Evolutionary conservation across 345 rosid genomes (phyloP), one percentile per base, ranked within the genome.

Genomic region (Bruguiera parviflora): DNA sequence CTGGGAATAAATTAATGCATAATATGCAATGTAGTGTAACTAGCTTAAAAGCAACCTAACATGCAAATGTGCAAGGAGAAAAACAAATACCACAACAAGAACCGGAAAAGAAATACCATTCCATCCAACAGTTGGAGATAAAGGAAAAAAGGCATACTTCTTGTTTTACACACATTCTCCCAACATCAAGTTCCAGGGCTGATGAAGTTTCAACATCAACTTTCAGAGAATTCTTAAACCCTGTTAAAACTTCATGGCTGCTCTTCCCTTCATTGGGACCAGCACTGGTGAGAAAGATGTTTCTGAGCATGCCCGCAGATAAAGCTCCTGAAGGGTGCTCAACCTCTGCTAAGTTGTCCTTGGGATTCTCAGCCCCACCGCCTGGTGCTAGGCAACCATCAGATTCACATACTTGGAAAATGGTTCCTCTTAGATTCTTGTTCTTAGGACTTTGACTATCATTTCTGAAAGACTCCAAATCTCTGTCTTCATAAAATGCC

Each of bases 401-500:
- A 66, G 77, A 71, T 28, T 58, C 65, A 69, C 79, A 72, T 75
- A 78, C 83, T 65, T 65, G 75, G 58, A 77, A 72, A 21, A 66
- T 78, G 52, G 75, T 57, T 57, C 78, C 86, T 73, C 73, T 78
- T 61, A 70, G 55, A 71, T 74, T 81, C 73, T 84, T 84, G 75
- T 28, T 83, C 88, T 81, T 89, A 35, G 60, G 71, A 72, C 71
- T 77, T 79, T 82, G 88, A 73, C 59, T 61, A 67, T 83, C 81
- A 74, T 77, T 70, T 72, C 74, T 71, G 71, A 75, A 71, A 75
- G 81, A 73, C 84, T 80, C 84, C 21, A 68, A 53, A 80, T 78
- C 86, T 78, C 81, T 80, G 82, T 82, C 97, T 82, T 85, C 96
- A 80, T 83, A 82, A 83, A 86, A 79, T 76, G 85, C 90, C 72